Conservation (phyloP, 2,329 filamentous ascomycete species). For the Colletotrichum cuscutae region DNA sequence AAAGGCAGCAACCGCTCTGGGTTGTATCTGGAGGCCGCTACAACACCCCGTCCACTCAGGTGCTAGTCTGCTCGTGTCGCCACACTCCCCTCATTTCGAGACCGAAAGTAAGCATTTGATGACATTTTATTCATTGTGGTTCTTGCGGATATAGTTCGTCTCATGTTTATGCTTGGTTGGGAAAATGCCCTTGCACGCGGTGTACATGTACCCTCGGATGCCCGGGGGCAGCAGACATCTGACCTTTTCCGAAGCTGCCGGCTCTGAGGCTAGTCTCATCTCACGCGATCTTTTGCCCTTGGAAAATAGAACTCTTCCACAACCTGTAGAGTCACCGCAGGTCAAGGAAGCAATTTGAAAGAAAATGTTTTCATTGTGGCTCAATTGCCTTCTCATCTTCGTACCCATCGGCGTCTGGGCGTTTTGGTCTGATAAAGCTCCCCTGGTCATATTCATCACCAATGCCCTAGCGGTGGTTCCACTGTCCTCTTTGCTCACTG, state of each 20-base stretch:
- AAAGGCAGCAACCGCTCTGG: no score
- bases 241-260: constrained; percentile 5
- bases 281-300: neutral
- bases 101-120: neutral
- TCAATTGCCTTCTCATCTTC: constrained; percentile 75
- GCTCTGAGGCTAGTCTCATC: neutral
- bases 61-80: neutral
- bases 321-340: neutral
- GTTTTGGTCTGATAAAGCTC: constrained; percentile 50
- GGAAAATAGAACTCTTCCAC: neutral
- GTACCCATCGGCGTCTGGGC: constrained; percentile 75
- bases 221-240: neutral
- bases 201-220: neutral
- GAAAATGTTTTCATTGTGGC: constrained; percentile 53
- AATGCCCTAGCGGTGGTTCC: constrained; percentile 71
- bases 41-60: neutral
- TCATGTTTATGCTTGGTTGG: neutral
- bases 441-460: constrained; percentile 62
- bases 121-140: neutral
- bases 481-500: constrained; percentile 65
- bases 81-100: neutral
- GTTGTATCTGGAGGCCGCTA: neutral
- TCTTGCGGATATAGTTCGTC: neutral
- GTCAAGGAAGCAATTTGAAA: neutral
- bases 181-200: neutral